Evolutionary conservation across 331 rosid genomes (phyloP).

Genomic region (Malus hybrid): DNA sequence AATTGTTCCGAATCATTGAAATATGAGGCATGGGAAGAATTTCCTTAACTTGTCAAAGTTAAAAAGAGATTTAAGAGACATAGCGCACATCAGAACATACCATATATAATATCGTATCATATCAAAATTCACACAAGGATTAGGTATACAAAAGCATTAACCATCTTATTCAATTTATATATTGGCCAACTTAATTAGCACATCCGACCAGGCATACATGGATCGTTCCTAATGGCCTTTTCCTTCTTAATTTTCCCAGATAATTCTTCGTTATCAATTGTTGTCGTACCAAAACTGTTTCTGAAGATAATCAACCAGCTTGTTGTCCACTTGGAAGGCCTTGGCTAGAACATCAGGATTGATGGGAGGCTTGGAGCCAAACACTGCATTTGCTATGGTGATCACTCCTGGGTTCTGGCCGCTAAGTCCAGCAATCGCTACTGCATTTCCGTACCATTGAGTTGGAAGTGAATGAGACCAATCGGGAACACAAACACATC

Average conservation of each 20-base stretch:
- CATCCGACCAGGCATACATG: background rate
- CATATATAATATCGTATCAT: background rate
- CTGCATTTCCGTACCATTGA: constrained; percentile 20
- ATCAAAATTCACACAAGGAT: background rate
- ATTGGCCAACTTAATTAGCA: background rate
- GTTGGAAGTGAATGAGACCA: constrained; percentile 34
- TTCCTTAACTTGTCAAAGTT: no score
- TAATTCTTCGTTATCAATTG: background rate
- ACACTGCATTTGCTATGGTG: constrained; percentile 36
- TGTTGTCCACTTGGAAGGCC: constrained; percentile 30
- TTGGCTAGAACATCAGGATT: constrained; percentile 21
- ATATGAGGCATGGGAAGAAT: no score
- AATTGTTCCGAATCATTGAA: no score
- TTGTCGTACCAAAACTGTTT: constrained; percentile 16
- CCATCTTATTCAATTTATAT: background rate
- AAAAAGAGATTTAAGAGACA: no score
- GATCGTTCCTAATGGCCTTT: background rate
- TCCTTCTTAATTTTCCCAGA: background rate
- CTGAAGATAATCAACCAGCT: constrained; percentile 19
- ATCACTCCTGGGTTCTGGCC: constrained; percentile 1
- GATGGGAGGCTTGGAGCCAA: constrained; percentile 38
- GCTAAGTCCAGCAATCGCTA: constrained; percentile 16
- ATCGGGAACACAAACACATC: constrained; percentile 13
- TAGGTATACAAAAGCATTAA: background rate
- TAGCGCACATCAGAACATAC: background rate